phyloP scores from a whole-genome alignment of 2,329 filamentous ascomycete genomes.

The Paracorniculantispora psalliotae region DNA sequence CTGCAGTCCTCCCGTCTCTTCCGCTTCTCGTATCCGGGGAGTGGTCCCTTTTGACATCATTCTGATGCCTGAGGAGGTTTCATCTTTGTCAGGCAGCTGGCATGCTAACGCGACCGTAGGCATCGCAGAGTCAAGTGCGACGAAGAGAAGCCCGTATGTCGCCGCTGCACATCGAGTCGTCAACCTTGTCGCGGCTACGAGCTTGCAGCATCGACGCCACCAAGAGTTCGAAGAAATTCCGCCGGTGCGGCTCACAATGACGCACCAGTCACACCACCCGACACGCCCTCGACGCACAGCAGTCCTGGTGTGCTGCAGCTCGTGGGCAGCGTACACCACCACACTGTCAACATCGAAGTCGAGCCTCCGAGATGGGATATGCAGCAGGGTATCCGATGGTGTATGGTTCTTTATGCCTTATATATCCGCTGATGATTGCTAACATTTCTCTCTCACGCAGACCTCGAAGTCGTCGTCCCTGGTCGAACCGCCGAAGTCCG shows the following conservation, averaged over 20 bases:
- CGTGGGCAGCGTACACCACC: background rate
- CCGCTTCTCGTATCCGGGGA: background rate
- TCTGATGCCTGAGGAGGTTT: background rate
- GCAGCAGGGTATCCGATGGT: background rate
- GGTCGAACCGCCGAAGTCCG: constrained; percentile 2
- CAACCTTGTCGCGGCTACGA: background rate
- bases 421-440: background rate
- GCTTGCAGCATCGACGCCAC: background rate
- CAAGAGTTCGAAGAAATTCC: background rate
- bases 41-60: no score
- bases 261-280: background rate
- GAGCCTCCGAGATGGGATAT: background rate
- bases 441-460: background rate
- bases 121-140: background rate
- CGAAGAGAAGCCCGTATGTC: constrained; percentile 2
- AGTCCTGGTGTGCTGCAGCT: background rate
- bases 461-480: background rate
- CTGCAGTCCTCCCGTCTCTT: background rate
- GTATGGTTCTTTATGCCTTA: background rate
- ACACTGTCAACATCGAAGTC: background rate
- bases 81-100: background rate
- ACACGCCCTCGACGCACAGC: background rate
- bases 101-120: background rate
- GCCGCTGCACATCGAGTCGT: background rate
- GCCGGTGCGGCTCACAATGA: background rate